These are phyloP conservation scores for Micractinium sp. DNA, from an alignment of 139 green algal genomes.

Conservation along the genomic window DNA sequence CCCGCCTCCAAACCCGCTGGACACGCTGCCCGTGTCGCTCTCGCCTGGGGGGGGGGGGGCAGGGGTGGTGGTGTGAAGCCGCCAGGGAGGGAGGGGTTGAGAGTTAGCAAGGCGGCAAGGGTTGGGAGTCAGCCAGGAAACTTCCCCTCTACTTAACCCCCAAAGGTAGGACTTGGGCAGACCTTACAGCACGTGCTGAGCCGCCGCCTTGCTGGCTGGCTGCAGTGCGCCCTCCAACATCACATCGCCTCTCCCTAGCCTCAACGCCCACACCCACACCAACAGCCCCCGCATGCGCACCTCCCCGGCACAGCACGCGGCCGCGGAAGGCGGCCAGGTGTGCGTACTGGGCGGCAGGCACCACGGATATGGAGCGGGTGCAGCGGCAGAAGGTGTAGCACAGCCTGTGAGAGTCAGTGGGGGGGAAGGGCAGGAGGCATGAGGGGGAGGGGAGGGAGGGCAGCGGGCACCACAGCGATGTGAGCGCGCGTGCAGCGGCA, in stretches of 20 bases:
- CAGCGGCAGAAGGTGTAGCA: slow-evolving; percentile 88
- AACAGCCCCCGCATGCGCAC: neutral
- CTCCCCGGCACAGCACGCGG: slow-evolving; percentile 34
- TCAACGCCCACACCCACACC: neutral
- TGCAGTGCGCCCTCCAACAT: neutral
- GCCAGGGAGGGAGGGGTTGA: neutral
- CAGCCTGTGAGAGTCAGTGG: slow-evolving; percentile 57
- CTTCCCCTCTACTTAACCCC: too few relatives aligned
- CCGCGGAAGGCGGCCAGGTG: slow-evolving; percentile 72
- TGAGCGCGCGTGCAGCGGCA: too few relatives aligned
- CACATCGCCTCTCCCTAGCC: neutral
- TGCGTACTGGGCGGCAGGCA: slow-evolving; percentile 77
- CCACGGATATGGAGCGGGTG: slow-evolving; percentile 72
- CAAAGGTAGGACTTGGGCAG: neutral
- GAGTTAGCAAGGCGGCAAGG: too few relatives aligned
- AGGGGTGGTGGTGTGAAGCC: neutral
- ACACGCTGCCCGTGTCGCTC: slow-evolving; percentile 33
- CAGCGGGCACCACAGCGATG: too few relatives aligned
- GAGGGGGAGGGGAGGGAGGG: too few relatives aligned
- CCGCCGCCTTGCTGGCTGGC: neutral
- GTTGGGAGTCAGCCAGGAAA: too few relatives aligned
- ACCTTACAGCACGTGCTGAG: too few relatives aligned
- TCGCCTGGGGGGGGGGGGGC: slow-evolving; percentile 2
- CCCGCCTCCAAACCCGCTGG: neutral
- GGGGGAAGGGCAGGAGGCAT: neutral